phyloP scores from a whole-genome alignment of 495 filamentous ascomycete species.

The Lepraria neglecta region DNA sequence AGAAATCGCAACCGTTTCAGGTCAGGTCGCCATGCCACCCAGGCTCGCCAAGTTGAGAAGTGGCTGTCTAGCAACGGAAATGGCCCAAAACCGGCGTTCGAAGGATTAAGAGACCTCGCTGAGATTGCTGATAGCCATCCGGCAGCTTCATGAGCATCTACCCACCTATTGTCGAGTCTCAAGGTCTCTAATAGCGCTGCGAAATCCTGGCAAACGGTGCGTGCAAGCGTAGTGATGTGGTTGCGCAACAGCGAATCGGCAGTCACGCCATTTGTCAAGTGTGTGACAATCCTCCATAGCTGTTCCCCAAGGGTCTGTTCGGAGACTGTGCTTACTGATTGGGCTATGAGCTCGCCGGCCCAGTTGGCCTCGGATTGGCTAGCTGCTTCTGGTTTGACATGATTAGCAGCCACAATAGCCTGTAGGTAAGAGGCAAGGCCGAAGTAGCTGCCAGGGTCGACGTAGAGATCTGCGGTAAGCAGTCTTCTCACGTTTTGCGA shows the following conservation, averaged over 20 bases:
- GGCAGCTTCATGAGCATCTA: not conserved
- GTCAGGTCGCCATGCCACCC: conserved; percentile 8
- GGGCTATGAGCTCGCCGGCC: conserved; percentile 5
- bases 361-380: conserved; percentile 6
- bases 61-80: not conserved
- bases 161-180: not conserved
- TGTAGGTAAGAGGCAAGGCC: not conserved
- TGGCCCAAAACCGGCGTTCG: not conserved
- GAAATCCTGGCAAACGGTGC: not conserved
- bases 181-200: not conserved
- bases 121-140: conserved; percentile 1
- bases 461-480: not conserved
- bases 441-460: not conserved
- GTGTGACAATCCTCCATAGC: not conserved
- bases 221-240: not conserved
- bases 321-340: not conserved
- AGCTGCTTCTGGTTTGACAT: conserved; percentile 11
- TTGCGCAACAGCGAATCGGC: not conserved
- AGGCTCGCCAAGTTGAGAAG: conserved; percentile 1
- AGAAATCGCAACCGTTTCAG: not conserved
- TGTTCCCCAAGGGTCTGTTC: not conserved
- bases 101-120: not conserved
- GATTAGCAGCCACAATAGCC: conserved; percentile 12
- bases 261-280: not conserved
- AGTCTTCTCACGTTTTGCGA: not conserved